A percentile compares a stretch with the other conserved stretches of the same genome.
Evolutionary conservation across 768 basidiomycete genomes (phyloP).

Genomic region (Lactarius deliciosus): DNA sequence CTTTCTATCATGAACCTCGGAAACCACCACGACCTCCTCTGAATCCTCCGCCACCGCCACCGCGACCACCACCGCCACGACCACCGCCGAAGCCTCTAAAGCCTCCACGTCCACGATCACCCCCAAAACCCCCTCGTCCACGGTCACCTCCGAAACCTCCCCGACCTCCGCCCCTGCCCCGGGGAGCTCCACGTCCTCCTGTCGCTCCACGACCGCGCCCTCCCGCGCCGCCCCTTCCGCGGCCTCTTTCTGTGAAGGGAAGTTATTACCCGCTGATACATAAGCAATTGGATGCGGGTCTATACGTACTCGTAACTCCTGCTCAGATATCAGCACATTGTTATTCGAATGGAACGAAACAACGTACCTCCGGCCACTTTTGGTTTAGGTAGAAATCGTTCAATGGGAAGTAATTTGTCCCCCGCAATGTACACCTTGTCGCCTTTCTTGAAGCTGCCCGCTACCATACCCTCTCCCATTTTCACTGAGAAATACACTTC

Average conservation of each 20-base stretch:
- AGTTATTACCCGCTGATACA: constrained; percentile 36
- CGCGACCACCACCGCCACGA: constrained; percentile 39
- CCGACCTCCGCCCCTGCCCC: constrained; percentile 37
- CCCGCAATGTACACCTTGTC: constrained; percentile 97
- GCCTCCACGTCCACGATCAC: constrained; percentile 45
- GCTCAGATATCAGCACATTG: constrained; percentile 13
- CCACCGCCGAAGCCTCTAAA: constrained; percentile 46
- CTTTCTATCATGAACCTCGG: constrained; percentile 46
- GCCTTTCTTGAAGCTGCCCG: constrained; percentile 92
- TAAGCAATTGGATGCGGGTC: constrained; percentile 13
- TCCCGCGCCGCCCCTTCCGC: constrained; percentile 36
- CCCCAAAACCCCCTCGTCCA: constrained; percentile 41
- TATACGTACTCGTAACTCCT: constrained; percentile 40
- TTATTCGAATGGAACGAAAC: constrained; percentile 14
- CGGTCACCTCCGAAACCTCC: constrained; percentile 51
- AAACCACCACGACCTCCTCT: constrained; percentile 45
- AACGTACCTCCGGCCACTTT: constrained; percentile 68
- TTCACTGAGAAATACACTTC: constrained; percentile 98
- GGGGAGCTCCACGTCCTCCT: constrained; percentile 35
- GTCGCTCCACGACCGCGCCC: constrained; percentile 31
- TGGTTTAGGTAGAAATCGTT: constrained; percentile 95
- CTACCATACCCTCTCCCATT: constrained; percentile 95
- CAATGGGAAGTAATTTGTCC: constrained; percentile 96
- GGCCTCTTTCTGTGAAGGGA: constrained; percentile 41
- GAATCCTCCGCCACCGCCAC: constrained; percentile 41